Evolutionary conservation across 2,329 filamentous ascomycete genomes (phyloP).

Genomic region (Lecanicillium sp.): DNA sequence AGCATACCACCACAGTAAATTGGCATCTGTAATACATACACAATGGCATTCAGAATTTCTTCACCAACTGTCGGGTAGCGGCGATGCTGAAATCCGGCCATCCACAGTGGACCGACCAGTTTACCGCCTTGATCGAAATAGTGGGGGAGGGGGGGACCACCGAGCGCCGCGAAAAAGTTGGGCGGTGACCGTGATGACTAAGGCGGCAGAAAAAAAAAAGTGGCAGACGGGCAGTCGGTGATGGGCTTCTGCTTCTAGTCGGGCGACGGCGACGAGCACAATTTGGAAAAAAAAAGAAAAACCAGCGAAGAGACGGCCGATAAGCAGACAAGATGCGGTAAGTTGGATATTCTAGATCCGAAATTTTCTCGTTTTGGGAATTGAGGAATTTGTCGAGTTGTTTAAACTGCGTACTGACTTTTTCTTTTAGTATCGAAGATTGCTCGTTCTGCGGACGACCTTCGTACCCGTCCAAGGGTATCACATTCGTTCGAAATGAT

Average conservation of each 20-base stretch:
- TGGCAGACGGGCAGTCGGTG: slow-evolving; percentile 8
- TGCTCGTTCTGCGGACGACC: slow-evolving; percentile 44
- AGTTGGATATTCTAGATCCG: not conserved
- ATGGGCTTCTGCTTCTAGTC: not conserved
- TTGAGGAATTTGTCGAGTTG: not conserved
- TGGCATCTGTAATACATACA: not conserved
- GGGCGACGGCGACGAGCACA: slow-evolving; percentile 3
- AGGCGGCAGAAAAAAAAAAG: slow-evolving; percentile 19
- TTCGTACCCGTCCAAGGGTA: slow-evolving; percentile 51
- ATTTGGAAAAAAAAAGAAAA: not conserved
- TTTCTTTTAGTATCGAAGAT: slow-evolving; percentile 34
- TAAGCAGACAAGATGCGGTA: slow-evolving; percentile 15
- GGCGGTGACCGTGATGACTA: slow-evolving; percentile 15
- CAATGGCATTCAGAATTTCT: too few species aligned
- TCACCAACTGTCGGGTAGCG: too few species aligned
- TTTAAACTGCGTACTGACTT: not conserved
- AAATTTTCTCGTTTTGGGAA: not conserved
- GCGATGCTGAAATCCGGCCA: not conserved
- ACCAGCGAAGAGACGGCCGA: slow-evolving; percentile 4
- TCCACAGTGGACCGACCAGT: not conserved
- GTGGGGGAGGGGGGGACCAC: slow-evolving; percentile 1
- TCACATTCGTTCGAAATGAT: slow-evolving; percentile 46
- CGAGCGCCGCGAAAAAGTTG: not conserved
- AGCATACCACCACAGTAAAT: not conserved
- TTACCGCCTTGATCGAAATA: slow-evolving; percentile 4